phyloP scores from a whole-genome alignment of 1,284 basidiomycete genomes.

The Trichosporon sp. region DNA sequence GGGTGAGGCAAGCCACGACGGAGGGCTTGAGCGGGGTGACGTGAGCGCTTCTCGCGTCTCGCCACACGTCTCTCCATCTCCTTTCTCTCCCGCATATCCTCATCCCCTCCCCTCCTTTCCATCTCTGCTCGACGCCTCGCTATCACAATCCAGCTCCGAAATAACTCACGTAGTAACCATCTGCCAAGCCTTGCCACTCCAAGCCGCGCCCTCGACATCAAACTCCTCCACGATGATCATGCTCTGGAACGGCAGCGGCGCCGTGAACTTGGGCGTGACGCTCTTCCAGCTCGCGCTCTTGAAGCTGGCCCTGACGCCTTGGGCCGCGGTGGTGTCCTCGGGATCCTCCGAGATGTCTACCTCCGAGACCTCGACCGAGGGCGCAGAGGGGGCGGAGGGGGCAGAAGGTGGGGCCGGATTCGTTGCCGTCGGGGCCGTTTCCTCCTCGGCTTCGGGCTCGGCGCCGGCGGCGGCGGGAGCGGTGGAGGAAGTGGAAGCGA shows the following conservation, averaged over 20 bases:
- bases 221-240: constrained; percentile 18
- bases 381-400: background rate
- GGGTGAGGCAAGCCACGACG: too few species aligned
- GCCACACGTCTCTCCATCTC: too few species aligned
- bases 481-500: background rate
- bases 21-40: too few species aligned
- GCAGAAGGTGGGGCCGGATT: background rate
- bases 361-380: background rate
- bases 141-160: background rate
- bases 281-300: constrained; percentile 8
- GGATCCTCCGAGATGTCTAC: background rate
- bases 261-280: constrained; percentile 1
- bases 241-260: constrained; percentile 14
- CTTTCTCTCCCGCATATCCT: too few species aligned
- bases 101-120: background rate
- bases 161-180: constrained; percentile 7
- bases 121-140: background rate
- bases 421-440: constrained; percentile 6
- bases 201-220: background rate
- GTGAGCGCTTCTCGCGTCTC: too few species aligned
- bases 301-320: background rate
- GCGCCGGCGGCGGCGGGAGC: background rate
- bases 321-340: background rate
- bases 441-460: constrained; percentile 3
- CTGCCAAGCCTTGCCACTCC: constrained; percentile 15